These are phyloP conservation scores for Orychophragmus violaceus DNA, from an alignment of 345 rosid genomes.

Conservation along the genomic window DNA sequence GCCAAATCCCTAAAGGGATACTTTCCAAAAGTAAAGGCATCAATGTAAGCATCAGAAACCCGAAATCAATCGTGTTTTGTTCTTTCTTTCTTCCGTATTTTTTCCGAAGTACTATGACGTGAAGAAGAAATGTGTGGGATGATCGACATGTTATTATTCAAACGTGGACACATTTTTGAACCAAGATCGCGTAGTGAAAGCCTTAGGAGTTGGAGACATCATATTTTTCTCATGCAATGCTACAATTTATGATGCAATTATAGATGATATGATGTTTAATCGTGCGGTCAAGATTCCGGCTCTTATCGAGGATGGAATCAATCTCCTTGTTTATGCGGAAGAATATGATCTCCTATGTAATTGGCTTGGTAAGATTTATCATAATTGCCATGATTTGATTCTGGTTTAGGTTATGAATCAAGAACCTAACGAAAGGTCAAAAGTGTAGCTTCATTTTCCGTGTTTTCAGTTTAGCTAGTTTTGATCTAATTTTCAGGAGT, in stretches of 20 bases:
- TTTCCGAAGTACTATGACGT: conserved; percentile 67
- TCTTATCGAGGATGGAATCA: conserved; percentile 68
- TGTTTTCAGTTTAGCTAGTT: too few relatives aligned
- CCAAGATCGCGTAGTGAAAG: conserved; percentile 40
- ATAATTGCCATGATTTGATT: background rate
- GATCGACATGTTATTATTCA: too few relatives aligned
- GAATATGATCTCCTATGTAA: conserved; percentile 87
- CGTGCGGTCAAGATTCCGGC: conserved; percentile 62
- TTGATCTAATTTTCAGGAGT: background rate
- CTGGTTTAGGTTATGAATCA: background rate
- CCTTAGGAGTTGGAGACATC: conserved; percentile 63
- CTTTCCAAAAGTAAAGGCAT: conserved; percentile 6
- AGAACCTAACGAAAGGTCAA: background rate
- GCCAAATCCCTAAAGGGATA: conserved; percentile 34
- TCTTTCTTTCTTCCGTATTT: conserved; percentile 7
- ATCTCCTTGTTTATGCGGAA: conserved; percentile 67
- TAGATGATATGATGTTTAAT: conserved; percentile 70
- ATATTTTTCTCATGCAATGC: conserved; percentile 66
- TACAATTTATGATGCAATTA: conserved; percentile 43
- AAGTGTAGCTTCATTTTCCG: background rate
- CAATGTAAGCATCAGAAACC: conserved; percentile 66
- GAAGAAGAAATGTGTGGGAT: conserved; percentile 60
- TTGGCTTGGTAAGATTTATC: conserved; percentile 60
- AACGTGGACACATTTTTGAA: conserved; percentile 55
- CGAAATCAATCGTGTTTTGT: conserved; percentile 53